These are phyloP conservation scores for Apiotrichum brassicae DNA, from an alignment of 1,284 basidiomycete genomes.

Conservation along the genomic window DNA sequence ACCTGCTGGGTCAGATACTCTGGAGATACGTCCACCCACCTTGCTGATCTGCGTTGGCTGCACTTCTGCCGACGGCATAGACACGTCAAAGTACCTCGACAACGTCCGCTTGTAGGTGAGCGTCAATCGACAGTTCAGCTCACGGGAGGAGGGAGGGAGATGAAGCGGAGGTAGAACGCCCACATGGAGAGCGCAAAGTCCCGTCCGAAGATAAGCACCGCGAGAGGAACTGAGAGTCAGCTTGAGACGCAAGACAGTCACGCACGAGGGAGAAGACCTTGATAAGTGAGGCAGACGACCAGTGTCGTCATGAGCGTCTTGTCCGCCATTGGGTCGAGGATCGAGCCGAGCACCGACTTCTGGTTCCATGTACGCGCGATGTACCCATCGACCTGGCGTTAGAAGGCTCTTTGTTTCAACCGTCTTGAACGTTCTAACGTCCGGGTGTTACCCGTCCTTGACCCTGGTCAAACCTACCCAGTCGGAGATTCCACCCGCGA, in stretches of 20 bases:
- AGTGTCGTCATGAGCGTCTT: slow-evolving; percentile 94
- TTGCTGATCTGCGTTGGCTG: slow-evolving; percentile 85
- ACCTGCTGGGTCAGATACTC: slow-evolving; percentile 51
- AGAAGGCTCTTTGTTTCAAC: too few relatives aligned
- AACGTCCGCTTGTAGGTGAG: slow-evolving; percentile 68
- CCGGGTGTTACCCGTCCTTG: too few relatives aligned
- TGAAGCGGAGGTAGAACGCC: slow-evolving; percentile 91
- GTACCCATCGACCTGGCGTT: slow-evolving; percentile 72
- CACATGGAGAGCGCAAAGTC: slow-evolving; percentile 81
- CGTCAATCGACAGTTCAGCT: not conserved
- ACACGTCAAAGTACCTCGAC: slow-evolving; percentile 87
- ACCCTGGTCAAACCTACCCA: slow-evolving; percentile 54
- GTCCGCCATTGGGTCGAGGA: slow-evolving; percentile 95
- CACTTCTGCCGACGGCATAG: slow-evolving; percentile 88
- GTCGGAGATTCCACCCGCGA: slow-evolving; percentile 85
- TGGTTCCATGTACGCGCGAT: slow-evolving; percentile 79
- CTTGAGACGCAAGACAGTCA: slow-evolving; percentile 6
- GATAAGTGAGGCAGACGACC: slow-evolving; percentile 75
- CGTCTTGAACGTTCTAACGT: too few relatives aligned
- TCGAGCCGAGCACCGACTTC: slow-evolving; percentile 82
- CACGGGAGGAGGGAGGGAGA: slow-evolving; percentile 78
- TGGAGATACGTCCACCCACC: slow-evolving; percentile 48
- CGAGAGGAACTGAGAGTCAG: slow-evolving; percentile 67
- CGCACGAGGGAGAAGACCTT: slow-evolving; percentile 75
- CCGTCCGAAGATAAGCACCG: slow-evolving; percentile 78